Base-by-base conservation (phyloP, 1,139 yeast genomes). In the Debaryomyces subglobosus region DNA sequence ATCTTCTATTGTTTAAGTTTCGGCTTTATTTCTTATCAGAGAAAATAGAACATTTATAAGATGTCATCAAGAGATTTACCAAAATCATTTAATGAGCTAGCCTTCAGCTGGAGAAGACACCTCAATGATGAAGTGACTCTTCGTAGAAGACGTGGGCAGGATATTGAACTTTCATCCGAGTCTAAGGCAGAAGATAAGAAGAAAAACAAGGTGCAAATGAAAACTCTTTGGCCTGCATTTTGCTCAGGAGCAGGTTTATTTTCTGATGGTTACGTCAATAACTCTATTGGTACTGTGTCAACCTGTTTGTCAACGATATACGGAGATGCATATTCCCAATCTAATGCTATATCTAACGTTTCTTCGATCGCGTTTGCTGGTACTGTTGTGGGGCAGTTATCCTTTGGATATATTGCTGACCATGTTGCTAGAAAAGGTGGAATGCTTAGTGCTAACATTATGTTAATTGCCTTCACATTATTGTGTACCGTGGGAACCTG, bases 351-450 rank as follows among this genome's bases (percentile, higher is more conserved):
- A 49, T 77, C 83, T 52, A 89, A 90, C 61, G 88, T 91, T 47
- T 78, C 95, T 0, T 84, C 96, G n/a, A 87, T 91, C 62, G 96
- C 91, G 0, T 91, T 91, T 63, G 96, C 80, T 10, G 97, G 97
- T 59, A 90, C 92, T 3, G 95, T 91, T 44, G 78, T 88, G n/a
- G 97, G 97, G 39, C 92, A 85, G 72, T 76, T 91, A 47, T 47
- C 75, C 2, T 90, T 91, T 67, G 97, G 97, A 43, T 84, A 82
- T 60, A 70, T 88, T 45, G 80, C 96, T 15, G 97, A 91, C 68
- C 80, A 84, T 60, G 73, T 84, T 56, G 86, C 91, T 10, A 82
- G 97, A 70, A 89, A 86, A 61, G 68, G 77, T 7, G 96, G 96
- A 43, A 90, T 91, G 96, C 63, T 91, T 55, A 65, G 78, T 42